Evolutionary conservation across 2,329 filamentous ascomycete species (phyloP).

Genomic region (Trichocomaceae sp.): DNA sequence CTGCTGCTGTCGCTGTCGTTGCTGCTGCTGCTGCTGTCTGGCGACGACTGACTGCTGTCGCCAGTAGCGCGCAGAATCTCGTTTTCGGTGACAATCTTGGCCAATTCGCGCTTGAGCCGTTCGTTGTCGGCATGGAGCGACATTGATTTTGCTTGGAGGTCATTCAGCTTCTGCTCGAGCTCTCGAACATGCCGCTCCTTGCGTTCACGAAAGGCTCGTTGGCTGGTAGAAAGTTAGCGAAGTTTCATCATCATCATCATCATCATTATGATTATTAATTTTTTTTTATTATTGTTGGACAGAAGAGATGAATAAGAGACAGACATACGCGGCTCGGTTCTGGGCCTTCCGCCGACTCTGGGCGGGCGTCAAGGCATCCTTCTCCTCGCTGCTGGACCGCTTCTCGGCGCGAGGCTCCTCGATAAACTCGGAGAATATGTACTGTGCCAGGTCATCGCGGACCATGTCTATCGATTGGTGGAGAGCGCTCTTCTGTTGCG

Average conservation of each 20-base stretch:
- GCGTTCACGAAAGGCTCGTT: slow-evolving; percentile 91
- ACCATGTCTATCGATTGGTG: slow-evolving; percentile 21
- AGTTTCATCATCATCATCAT: background rate
- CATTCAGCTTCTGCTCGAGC: slow-evolving; percentile 75
- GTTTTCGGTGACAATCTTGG: slow-evolving; percentile 81
- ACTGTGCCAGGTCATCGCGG: slow-evolving; percentile 17
- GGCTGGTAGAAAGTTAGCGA: slow-evolving; percentile 47
- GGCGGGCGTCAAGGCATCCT: slow-evolving; percentile 48
- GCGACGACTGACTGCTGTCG: background rate
- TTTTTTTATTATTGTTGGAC: no score
- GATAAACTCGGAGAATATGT: slow-evolving; percentile 25
- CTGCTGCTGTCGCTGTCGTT: background rate
- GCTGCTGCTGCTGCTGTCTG: background rate
- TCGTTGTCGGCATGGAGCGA: slow-evolving; percentile 77
- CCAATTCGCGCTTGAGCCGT: slow-evolving; percentile 73
- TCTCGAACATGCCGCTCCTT: slow-evolving; percentile 94
- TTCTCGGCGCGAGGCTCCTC: slow-evolving; percentile 22
- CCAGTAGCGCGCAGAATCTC: slow-evolving; percentile 77
- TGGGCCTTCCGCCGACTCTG: slow-evolving; percentile 62
- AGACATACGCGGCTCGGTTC: slow-evolving; percentile 63
- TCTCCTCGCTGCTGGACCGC: slow-evolving; percentile 46
- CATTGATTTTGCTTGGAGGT: slow-evolving; percentile 66
- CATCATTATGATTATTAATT: no score
- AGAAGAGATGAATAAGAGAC: no score
- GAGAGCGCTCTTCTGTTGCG: slow-evolving; percentile 1